Base-by-base conservation (phyloP, 495 filamentous ascomycete species). In the Lepidopterella palustris region DNA sequence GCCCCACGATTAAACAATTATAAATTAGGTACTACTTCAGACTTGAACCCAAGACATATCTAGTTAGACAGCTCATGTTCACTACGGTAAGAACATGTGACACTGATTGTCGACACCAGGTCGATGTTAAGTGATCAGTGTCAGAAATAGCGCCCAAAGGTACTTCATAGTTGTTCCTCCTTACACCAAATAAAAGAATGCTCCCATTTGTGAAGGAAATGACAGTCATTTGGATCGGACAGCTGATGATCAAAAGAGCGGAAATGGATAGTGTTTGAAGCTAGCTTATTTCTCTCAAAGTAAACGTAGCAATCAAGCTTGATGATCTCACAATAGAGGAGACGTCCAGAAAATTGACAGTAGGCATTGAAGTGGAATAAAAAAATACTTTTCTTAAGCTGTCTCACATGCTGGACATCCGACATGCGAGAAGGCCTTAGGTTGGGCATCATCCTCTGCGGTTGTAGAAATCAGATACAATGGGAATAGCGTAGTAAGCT, bases 181-280 rank as follows among this genome's bases (percentile, higher is more conserved):
- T 72, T 11, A 45, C 42, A 8, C 31, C 63, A 35, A 66, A 66
- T 5, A 59, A 62, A 0, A 59, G 66, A 29, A 67, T 60, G 21
- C 51, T 24, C 0, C 60, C 64, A 63, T 67, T 59, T 47, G 80
- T 77, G 80, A 65, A 81, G 79, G 73, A 82, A 80, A 53, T 81
- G 78, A 66, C 80, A 82, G 55, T 81, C 79, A 62, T 69, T 62
- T 53, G 63, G 60, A 57, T 68, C 49, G 26, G 64, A 58, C 13
- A 68, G 39, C 35, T 54, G 35, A 18, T n/a, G 25, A 15, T 59
- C 5, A 42, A 26, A 26, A 40, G 58, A n/a, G n/a, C n/a, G n/a
- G n/a, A n/a, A n/a, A n/a, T n/a, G n/a, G n/a, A n/a, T n/a, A n/a
- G n/a, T n/a, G n/a, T n/a, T n/a, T n/a, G n/a, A n/a, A n/a, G n/a